phyloP scores from a whole-genome alignment of 2,329 filamentous ascomycete genomes.

The Trichoderma harzianum region DNA sequence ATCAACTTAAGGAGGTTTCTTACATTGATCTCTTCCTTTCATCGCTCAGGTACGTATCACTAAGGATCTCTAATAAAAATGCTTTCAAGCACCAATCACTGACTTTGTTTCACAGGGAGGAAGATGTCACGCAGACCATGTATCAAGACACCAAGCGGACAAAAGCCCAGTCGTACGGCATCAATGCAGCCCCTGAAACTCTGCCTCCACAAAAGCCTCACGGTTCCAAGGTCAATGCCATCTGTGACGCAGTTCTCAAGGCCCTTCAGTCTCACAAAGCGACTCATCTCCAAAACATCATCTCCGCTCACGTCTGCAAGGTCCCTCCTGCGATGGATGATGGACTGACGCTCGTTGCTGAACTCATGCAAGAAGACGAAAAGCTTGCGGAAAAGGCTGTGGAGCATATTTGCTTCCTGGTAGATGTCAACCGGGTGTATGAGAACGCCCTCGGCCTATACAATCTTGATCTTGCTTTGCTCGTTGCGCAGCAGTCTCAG shows the following conservation, averaged over 20 bases:
- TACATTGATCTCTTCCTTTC: slow-evolving; percentile 91
- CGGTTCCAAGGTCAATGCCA: slow-evolving; percentile 70
- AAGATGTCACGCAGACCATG: slow-evolving; percentile 90
- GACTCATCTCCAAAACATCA: slow-evolving; percentile 79
- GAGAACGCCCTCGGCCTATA: slow-evolving; percentile 88
- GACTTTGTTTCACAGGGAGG: slow-evolving; percentile 54
- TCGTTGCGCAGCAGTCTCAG: slow-evolving; percentile 94
- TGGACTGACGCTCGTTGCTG: slow-evolving; percentile 74
- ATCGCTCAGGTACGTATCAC: slow-evolving; percentile 62
- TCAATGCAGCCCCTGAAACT: slow-evolving; percentile 17
- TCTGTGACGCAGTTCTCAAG: slow-evolving; percentile 80
- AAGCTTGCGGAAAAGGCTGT: slow-evolving; percentile 81
- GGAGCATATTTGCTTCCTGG: slow-evolving; percentile 96
- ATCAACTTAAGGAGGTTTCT: slow-evolving; percentile 76
- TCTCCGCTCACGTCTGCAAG: slow-evolving; percentile 95
- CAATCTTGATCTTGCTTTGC: slow-evolving; percentile 80
- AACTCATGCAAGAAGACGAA: slow-evolving; percentile 64
- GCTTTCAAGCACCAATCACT: slow-evolving; percentile 28
- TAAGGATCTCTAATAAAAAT: neutral
- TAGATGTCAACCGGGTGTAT: slow-evolving; percentile 88
- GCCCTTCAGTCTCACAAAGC: slow-evolving; percentile 59
- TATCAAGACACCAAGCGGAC: slow-evolving; percentile 76
- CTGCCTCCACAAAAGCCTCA: slow-evolving; percentile 21
- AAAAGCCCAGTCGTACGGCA: slow-evolving; percentile 23
- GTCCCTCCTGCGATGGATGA: slow-evolving; percentile 84